Evolutionary conservation across 495 filamentous ascomycete genomes (phyloP), one percentile per base, ranked within the genome.

Genomic region (Glutinoglossum americanum): DNA sequence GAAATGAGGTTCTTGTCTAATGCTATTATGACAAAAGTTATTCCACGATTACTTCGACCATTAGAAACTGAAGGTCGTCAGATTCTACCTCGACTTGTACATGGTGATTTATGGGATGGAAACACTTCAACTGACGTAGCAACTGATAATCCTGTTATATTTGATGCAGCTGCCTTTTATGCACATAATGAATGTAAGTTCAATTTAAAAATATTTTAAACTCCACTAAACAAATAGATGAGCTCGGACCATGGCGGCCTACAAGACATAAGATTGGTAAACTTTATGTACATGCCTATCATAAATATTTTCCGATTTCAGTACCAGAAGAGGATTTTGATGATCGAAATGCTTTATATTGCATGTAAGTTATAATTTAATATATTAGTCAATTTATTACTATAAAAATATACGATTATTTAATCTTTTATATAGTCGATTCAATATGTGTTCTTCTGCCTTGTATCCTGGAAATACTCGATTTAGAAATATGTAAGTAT

Each of bases 101-200:
- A 65, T 37, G 65, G 65, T 15, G 62, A 66, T 49, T 26, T 67
- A 0, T 67, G 61, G 60, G 58, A 59, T 35, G 65, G 65, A 1
- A 67, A 66, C 25, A 56, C 47, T 2, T 66, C 64, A 11, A 54
- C 55, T 0, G 37, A 66, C 56, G 56, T 44, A 39, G 57, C 5
- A 11, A 63, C 62, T 2, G 45, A 59, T 25, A 23, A 11, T 30
- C 66, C 66, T 0, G 47, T 68, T 7, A 60, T 68, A 21, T 68
- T 59, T 51, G 65, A 68, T 49, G 63, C 63, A 8, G 54, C 54
- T 33, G 61, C 56, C 13, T 30, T 62, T 3, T 66, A 67, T 57
- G 65, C 61, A 47, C 65, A 68, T 26, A 68, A 68, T 56, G 65
- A 68, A 55, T 60, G 65, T 68, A 57, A 61, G 62, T 57, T 28